These are phyloP conservation scores for Malassezia sp. DNA, from an alignment of 1,284 basidiomycete genomes.

Conservation along the genomic window DNA sequence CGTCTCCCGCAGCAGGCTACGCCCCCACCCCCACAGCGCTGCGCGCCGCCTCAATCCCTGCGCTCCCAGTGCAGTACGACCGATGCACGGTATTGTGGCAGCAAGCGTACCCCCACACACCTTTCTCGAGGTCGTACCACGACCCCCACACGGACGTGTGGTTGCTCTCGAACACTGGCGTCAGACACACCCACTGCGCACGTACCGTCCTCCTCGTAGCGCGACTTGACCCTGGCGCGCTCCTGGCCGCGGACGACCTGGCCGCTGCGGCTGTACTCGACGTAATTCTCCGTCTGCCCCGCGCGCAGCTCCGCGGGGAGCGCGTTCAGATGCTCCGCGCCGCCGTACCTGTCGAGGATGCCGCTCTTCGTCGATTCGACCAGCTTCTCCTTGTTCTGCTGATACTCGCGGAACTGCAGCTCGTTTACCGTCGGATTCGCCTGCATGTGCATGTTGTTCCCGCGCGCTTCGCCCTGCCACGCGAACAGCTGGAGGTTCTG, in stretches of 20 bases:
- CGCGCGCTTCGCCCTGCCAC: conserved; percentile 84
- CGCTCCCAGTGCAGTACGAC: conserved; percentile 84
- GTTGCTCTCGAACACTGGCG: conserved; percentile 69
- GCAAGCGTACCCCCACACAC: conserved; percentile 84
- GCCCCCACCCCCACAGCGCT: conserved; percentile 51
- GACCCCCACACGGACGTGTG: conserved; percentile 93
- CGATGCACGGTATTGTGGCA: conserved; percentile 77
- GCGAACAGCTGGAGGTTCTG: conserved; percentile 89
- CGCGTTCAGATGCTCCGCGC: conserved; percentile 78
- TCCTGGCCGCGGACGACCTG: conserved; percentile 85
- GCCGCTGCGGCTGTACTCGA: conserved; percentile 88
- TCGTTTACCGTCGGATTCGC: conserved; percentile 90
- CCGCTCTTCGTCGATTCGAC: conserved; percentile 67
- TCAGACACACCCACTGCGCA: background rate
- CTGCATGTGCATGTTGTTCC: conserved; percentile 78
- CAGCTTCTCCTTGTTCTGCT: conserved; percentile 78
- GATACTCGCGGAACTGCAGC: conserved; percentile 77
- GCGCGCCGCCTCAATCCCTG: conserved; percentile 66
- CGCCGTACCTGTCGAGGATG: conserved; percentile 64
- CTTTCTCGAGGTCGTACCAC: conserved; percentile 65
- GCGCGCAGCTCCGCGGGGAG: conserved; percentile 76
- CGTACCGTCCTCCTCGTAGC: conserved; percentile 55
- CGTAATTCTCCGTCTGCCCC: conserved; percentile 93
- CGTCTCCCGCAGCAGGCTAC: conserved; percentile 16
- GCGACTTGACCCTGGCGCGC: conserved; percentile 67